These are phyloP conservation scores for Mycena metata DNA, from an alignment of 768 basidiomycete genomes.

Conservation along the genomic window DNA sequence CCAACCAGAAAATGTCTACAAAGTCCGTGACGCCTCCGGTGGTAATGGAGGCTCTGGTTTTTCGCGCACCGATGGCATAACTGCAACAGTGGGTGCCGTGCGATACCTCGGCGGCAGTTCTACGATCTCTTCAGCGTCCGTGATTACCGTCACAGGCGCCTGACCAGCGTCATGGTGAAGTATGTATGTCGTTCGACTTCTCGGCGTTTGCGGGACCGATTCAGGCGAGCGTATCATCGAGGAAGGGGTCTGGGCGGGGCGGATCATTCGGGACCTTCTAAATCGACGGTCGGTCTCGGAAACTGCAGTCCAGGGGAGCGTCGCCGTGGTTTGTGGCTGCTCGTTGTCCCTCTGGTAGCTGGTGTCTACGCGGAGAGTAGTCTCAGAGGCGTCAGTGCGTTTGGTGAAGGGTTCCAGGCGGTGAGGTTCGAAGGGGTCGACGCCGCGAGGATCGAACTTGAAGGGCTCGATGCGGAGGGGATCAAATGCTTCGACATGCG, in stretches of 20 bases:
- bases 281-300: neutral
- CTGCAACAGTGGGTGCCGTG: neutral
- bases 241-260: neutral
- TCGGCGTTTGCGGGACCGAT: neutral
- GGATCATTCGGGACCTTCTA: neutral
- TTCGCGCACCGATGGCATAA: slow-evolving; percentile 1
- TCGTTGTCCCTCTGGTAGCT: neutral
- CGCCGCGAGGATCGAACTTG: no score
- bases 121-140: slow-evolving; percentile 51
- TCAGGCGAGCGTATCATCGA: neutral
- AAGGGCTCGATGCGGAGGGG: no score
- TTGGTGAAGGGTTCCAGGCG: no score
- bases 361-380: neutral
- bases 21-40: no score
- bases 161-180: slow-evolving; percentile 59
- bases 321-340: neutral
- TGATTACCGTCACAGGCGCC: slow-evolving; percentile 56
- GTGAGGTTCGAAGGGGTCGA: no score
- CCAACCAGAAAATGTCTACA: no score
- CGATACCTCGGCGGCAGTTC: slow-evolving; percentile 54
- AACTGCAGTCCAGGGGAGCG: neutral
- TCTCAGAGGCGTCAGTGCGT: slow-evolving; percentile 21
- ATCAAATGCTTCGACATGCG: neutral
- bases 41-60: neutral
- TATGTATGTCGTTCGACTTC: slow-evolving; percentile 49